Percentiles rank a stretch among this genome's conserved stretches.
Conservation (phyloP, 345 rosid genomes). For the Leavenworthia alabamica region DNA sequence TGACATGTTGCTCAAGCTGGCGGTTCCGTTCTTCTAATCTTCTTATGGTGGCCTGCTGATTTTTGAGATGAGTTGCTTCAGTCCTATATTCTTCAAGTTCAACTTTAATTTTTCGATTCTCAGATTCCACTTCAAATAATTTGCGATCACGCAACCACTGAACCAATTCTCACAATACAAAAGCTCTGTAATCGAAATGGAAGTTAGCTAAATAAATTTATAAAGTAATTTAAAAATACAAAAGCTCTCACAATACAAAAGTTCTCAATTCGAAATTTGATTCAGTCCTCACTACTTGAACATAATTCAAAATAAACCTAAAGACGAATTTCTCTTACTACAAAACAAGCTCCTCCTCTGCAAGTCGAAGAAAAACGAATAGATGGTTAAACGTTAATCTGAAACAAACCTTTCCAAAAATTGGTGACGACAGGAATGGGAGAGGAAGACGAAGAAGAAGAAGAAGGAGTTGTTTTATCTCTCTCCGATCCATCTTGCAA, state of each 20-base stretch:
- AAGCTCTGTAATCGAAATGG: not conserved
- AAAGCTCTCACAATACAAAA: too few species aligned
- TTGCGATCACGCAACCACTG: not conserved
- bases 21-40: too few species aligned
- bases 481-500: conserved; percentile 68
- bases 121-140: too few species aligned
- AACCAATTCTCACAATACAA: not conserved
- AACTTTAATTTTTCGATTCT: too few species aligned
- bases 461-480: conserved; percentile 50
- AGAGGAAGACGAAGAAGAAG: conserved; percentile 60
- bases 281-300: conserved; percentile 8
- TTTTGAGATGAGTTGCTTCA: too few species aligned
- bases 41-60: too few species aligned
- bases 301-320: not conserved
- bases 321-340: conserved; percentile 1
- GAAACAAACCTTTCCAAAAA: conserved; percentile 84
- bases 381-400: not conserved
- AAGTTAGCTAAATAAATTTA: not conserved
- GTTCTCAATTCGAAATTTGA: too few species aligned
- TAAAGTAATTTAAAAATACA: too few species aligned
- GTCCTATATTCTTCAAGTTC: too few species aligned
- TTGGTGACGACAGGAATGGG: conserved; percentile 65
- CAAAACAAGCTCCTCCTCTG: not conserved
- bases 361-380: not conserved
- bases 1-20: too few species aligned